These are phyloP conservation scores for Thraustotheca clavata DNA, from an alignment of 352 stramenopile genomes.

Conservation along the genomic window DNA sequence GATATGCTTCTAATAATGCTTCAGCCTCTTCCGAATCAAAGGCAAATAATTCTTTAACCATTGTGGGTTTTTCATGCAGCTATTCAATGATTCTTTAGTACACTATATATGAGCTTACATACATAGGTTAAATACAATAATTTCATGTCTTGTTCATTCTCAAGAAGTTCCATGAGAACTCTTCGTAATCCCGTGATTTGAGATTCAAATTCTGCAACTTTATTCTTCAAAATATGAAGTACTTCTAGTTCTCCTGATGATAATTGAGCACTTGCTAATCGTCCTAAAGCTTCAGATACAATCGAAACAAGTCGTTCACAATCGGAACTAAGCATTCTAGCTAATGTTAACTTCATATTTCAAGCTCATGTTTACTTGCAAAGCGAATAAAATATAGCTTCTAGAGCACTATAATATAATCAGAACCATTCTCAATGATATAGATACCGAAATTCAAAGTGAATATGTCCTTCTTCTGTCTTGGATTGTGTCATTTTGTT, in stretches of 20 bases:
- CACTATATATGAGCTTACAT: background rate
- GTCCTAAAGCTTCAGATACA: conserved; percentile 25
- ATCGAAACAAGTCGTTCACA: conserved; percentile 26
- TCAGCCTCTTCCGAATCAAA: conserved; percentile 69
- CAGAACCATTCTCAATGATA: background rate
- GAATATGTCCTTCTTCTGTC: conserved; percentile 9
- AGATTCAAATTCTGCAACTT: conserved; percentile 30
- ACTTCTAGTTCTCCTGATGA: conserved; percentile 32
- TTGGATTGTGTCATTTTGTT: conserved; percentile 28
- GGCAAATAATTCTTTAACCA: conserved; percentile 42
- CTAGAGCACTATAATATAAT: background rate
- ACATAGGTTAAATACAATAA: conserved; percentile 56
- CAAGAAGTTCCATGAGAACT: conserved; percentile 50
- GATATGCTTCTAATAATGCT: conserved; percentile 67
- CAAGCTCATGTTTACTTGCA: conserved; percentile 1
- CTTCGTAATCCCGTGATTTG: conserved; percentile 38
- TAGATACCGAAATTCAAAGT: conserved; percentile 16
- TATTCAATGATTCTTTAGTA: too few species aligned
- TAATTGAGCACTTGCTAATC: conserved; percentile 24
- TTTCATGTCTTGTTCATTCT: conserved; percentile 56
- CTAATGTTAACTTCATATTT: background rate
- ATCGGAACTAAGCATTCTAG: conserved; percentile 24
- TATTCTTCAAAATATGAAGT: conserved; percentile 34
- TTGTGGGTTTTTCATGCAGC: conserved; percentile 42
- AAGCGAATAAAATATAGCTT: conserved; percentile 20